Conservation (phyloP, 2,329 filamentous ascomycete genomes). For the Colletotrichum sp. region DNA sequence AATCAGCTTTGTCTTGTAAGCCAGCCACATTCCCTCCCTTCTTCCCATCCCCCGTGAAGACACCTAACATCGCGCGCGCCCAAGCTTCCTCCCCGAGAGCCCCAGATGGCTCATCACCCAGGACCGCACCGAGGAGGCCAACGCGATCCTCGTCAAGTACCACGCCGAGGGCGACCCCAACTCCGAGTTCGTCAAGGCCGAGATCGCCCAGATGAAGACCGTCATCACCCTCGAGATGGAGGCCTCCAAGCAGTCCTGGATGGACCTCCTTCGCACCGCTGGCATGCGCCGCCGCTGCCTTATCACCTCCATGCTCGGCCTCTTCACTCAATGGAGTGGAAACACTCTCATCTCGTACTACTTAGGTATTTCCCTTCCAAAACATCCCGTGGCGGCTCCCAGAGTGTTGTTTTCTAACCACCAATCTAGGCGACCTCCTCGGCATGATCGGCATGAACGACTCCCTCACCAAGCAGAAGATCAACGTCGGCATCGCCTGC, state of each 20-base stretch:
- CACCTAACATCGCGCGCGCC: not conserved
- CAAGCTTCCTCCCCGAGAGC: slow-evolving; percentile 33
- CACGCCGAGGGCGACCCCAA: slow-evolving; percentile 56
- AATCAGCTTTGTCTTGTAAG: slow-evolving; percentile 43
- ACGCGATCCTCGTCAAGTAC: slow-evolving; percentile 40
- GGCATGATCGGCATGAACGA: slow-evolving; percentile 49
- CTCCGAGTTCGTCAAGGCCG: slow-evolving; percentile 59
- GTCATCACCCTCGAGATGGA: slow-evolving; percentile 62
- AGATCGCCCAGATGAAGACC: slow-evolving; percentile 64
- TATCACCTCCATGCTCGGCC: slow-evolving; percentile 52
- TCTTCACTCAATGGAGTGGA: slow-evolving; percentile 60
- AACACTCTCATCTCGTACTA: slow-evolving; percentile 56
- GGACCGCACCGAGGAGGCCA: slow-evolving; percentile 35
- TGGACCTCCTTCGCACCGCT: slow-evolving; percentile 52
- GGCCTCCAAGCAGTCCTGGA: slow-evolving; percentile 56
- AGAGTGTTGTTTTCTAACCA: not conserved
- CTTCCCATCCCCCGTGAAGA: too few species aligned
- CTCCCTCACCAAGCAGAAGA: slow-evolving; percentile 41
- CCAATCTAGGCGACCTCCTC: slow-evolving; percentile 40
- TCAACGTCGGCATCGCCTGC: slow-evolving; percentile 52
- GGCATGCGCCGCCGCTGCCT: slow-evolving; percentile 56
- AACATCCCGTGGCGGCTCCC: not conserved
- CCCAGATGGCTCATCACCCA: slow-evolving; percentile 36
- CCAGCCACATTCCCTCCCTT: slow-evolving; percentile 45
- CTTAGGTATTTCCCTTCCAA: slow-evolving; percentile 25